Base-by-base conservation (phyloP, 345 rosid genomes). In the rapeseed (Brassica napus) region DNA sequence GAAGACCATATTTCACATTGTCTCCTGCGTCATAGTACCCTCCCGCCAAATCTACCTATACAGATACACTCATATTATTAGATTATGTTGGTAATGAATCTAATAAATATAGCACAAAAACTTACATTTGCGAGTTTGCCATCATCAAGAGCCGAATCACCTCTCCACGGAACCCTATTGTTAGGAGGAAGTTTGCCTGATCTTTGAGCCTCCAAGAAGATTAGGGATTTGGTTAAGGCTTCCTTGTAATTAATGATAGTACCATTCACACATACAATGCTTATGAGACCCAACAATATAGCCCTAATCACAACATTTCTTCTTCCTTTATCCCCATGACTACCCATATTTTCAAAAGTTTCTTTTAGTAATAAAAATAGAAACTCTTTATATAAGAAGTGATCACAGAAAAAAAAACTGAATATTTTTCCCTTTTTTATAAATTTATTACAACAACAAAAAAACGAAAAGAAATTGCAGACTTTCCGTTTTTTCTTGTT, bases 21-120 rank as follows among this genome's bases (percentile, higher is more conserved):
- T 92, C 95, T 35, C 98, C 95, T 2, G 97, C 97, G 75, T 94
- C 97, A 72, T 94, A 94, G 76, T 91, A 92, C 65, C 98, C 98
- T 47, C 98, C 97, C 0, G 68, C 79, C 23, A 94, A 90, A 82
- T 94, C 93, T 80, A 85, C 86, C 98, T 92, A 34, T 1, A 35
- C 54, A 37, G 21, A 54, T 35, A 58, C 1, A 55, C 37, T 1
- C 57, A 31, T 64, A 9, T 55, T 60, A 68, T 39, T 9, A 39
- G 6, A 5, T 52, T 69, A 7, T 26, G 58, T 52, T n/a, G 21
- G 21, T 18, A 5, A n/a, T 52, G 57, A 52, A 52, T 52, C 57
- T 52, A 52, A 52, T 52, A 52, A 52, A 52, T n/a, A 14, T 52
- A n/a, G 57, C 57, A n/a, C 57, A 52, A 52, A 28, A 24, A 71